Base-by-base conservation (phyloP, 2,329 filamentous ascomycete genomes). In the Xylariaceae sp. region DNA sequence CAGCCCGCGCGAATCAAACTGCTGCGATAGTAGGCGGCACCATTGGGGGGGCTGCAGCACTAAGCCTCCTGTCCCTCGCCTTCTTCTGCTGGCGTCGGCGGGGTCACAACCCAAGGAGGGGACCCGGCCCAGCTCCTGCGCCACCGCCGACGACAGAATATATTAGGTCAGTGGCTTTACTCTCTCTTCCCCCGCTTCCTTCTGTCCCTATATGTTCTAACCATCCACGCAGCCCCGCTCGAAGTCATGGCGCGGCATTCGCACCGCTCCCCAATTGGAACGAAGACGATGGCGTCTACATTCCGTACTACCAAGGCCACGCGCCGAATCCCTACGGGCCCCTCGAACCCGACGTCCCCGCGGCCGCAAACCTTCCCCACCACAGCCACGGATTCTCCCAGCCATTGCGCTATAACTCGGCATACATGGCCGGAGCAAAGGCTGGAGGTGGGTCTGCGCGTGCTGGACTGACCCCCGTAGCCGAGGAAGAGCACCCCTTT, bases 11-110 rank as follows among this genome's bases (percentile, higher is more conserved):
- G 22, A 49, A 45, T 3, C 55, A 57, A 29, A 71, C 69, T 0
- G 75, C 73, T 2, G 73, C 73, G 32, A 77, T 81, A 25, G 69
- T 80, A 3, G 78, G 78, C 21, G 77, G 75, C 11, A 70, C 69
- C 14, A 67, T 82, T 33, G 71, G 74, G n/a, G 75, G 74, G 14
- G 64, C 77, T 1, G 75, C 72, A 5, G 65, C 69, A 6, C 49
- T 79, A 6, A 49, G 69, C 5, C 68, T 68, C 0, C 50, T 77
- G 0, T 61, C 58, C 17, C 56, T 75, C 40, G 43, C 51, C 10
- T 49, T 54, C 36, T 76, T 69, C 54, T 62, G 74, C 40, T 62
- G 70, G 58, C 69, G 71, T 37, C 71, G 70, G 29, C 69, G 66
- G 40, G 66, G 64, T 41, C 61, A 64, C 42, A 73, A 73, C 56